These are phyloP conservation scores for Panaeolus cyanescens DNA, from an alignment of 768 basidiomycete species.

Conservation along the genomic window DNA sequence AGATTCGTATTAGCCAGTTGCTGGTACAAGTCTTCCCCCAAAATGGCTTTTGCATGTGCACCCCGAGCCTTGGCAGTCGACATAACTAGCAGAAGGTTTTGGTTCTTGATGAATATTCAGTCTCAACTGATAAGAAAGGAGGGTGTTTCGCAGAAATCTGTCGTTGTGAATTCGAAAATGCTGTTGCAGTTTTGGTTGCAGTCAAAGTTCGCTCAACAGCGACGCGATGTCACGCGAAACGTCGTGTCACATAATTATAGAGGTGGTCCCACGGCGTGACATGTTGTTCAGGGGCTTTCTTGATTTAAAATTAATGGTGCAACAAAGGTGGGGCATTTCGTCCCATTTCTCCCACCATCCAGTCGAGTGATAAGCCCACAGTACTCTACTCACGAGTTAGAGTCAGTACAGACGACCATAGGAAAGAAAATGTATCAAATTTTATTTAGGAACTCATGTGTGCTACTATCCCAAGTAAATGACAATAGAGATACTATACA, in stretches of 20 bases:
- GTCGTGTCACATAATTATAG: constrained; percentile 21
- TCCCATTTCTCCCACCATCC: too few relatives aligned
- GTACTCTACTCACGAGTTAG: too few relatives aligned
- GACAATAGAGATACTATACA: too few relatives aligned
- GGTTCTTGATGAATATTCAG: background rate
- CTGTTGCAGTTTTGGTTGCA: too few relatives aligned
- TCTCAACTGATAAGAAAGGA: background rate
- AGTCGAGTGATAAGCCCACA: too few relatives aligned
- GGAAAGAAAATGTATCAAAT: too few relatives aligned
- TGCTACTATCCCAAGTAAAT: too few relatives aligned
- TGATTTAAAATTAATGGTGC: too few relatives aligned
- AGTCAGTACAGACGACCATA: too few relatives aligned
- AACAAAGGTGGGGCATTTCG: too few relatives aligned
- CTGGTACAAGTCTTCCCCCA: constrained; percentile 71
- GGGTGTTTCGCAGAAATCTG: background rate
- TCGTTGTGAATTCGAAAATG: background rate
- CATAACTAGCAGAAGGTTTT: constrained; percentile 25
- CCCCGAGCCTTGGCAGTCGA: constrained; percentile 52
- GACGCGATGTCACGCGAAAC: constrained; percentile 30
- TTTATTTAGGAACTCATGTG: too few relatives aligned
- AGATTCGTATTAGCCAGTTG: constrained; percentile 67
- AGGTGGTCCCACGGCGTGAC: background rate
- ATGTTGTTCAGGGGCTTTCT: constrained; percentile 17
- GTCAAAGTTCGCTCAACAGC: background rate
- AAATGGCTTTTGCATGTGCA: constrained; percentile 72